phyloP scores from a whole-genome alignment of 208 protist genomes.

The Herpetomonas tarakana region DNA sequence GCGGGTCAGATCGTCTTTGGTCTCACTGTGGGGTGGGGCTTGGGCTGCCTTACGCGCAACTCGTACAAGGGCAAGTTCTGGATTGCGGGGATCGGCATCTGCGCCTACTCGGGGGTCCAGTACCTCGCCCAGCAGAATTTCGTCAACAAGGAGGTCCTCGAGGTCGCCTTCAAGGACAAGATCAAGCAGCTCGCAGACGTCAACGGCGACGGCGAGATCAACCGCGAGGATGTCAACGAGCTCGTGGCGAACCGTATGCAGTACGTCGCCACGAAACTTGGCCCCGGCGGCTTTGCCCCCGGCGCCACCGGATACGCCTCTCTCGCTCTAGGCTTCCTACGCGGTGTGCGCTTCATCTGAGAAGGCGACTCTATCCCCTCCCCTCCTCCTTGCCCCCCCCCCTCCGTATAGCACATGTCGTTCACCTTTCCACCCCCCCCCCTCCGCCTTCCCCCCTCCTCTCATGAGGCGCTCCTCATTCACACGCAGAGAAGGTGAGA shows the following conservation, averaged over 20 bases:
- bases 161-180: slow-evolving; percentile 43
- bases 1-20: slow-evolving; percentile 48
- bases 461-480: too few species aligned
- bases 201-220: slow-evolving; percentile 51
- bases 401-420: too few species aligned
- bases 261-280: slow-evolving; percentile 56
- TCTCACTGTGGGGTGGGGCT: slow-evolving; percentile 28
- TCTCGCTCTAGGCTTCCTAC: slow-evolving; percentile 40
- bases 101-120: slow-evolving; percentile 41
- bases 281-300: slow-evolving; percentile 55
- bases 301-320: slow-evolving; percentile 45
- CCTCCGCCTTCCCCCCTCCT: neutral
- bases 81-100: slow-evolving; percentile 34
- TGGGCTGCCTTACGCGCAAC: slow-evolving; percentile 30
- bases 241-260: slow-evolving; percentile 55
- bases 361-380: too few species aligned
- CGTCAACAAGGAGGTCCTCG: slow-evolving; percentile 43
- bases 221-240: slow-evolving; percentile 42
- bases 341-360: slow-evolving; percentile 47
- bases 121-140: slow-evolving; percentile 64
- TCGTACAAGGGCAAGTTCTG: slow-evolving; percentile 37
- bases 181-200: slow-evolving; percentile 46
- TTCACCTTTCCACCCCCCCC: slow-evolving; percentile 4
- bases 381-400: too few species aligned
- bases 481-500: too few species aligned